phyloP scores from a whole-genome alignment of 768 basidiomycete species.

The Trametes elegans region DNA sequence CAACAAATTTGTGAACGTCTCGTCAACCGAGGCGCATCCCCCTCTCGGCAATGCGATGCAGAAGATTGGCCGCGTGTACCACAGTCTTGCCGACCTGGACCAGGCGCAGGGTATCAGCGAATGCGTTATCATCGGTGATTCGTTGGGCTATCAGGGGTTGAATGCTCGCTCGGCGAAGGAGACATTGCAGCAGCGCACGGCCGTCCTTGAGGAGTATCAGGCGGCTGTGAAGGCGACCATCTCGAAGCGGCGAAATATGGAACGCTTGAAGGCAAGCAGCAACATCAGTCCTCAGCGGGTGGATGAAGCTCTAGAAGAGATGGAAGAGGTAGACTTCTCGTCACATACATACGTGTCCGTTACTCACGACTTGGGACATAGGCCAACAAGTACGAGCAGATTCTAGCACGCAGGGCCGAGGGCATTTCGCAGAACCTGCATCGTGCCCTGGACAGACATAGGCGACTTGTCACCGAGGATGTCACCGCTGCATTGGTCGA shows the following conservation, averaged over 20 bases:
- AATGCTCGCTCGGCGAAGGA: slow-evolving; percentile 98
- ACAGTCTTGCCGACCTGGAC: slow-evolving; percentile 84
- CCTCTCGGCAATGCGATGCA: slow-evolving; percentile 81
- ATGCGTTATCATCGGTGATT: slow-evolving; percentile 94
- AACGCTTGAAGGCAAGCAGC: slow-evolving; percentile 80
- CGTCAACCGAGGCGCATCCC: slow-evolving; percentile 84
- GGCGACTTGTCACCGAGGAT: slow-evolving; percentile 86
- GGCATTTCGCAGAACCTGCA: slow-evolving; percentile 95
- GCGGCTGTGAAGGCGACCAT: slow-evolving; percentile 91
- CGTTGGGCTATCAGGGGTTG: slow-evolving; percentile 92
- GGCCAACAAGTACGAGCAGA: slow-evolving; percentile 89
- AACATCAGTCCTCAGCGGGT: slow-evolving; percentile 85
- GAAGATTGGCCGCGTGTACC: slow-evolving; percentile 85
- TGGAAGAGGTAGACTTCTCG: slow-evolving; percentile 70
- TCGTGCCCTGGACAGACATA: slow-evolving; percentile 80
- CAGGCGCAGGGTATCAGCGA: slow-evolving; percentile 92
- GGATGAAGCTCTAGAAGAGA: slow-evolving; percentile 88
- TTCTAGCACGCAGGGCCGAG: slow-evolving; percentile 79
- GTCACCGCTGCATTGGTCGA: slow-evolving; percentile 87
- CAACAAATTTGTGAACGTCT: slow-evolving; percentile 87
- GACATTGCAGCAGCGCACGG: slow-evolving; percentile 84
- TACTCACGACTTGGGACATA: slow-evolving; percentile 32
- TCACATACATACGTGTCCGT: neutral
- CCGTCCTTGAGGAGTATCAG: slow-evolving; percentile 92
- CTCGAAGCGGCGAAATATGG: slow-evolving; percentile 89